Conservation (phyloP, 2,329 filamentous ascomycete species). For the Colletotrichum sp. region DNA sequence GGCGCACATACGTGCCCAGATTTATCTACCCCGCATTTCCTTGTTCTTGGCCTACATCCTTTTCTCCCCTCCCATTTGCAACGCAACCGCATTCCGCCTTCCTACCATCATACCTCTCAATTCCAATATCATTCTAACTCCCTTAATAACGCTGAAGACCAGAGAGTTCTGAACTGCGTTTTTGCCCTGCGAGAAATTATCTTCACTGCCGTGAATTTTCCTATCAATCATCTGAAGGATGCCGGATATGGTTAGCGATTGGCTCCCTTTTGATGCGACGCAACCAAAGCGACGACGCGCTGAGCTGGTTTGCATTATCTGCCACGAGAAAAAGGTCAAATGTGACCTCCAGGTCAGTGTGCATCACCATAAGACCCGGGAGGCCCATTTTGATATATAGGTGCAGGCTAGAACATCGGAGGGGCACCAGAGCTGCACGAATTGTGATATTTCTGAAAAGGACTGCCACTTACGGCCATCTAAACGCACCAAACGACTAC, state of each 20-base stretch:
- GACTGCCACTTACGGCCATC: conserved; percentile 33
- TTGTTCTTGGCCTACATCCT: neutral
- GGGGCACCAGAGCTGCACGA: conserved; percentile 30
- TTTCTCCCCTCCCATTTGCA: neutral
- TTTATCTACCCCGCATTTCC: neutral
- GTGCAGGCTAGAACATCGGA: conserved; percentile 22
- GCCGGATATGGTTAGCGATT: conserved; percentile 33
- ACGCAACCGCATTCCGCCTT: neutral
- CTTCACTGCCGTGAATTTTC: neutral
- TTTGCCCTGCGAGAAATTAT: neutral
- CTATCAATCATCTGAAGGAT: conserved; percentile 19
- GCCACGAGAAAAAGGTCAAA: conserved; percentile 40
- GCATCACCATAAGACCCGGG: neutral
- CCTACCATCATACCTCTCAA: neutral
- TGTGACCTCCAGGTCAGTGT: conserved; percentile 33
- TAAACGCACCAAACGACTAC: conserved; percentile 28
- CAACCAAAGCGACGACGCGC: conserved; percentile 37
- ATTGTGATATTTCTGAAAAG: conserved; percentile 28
- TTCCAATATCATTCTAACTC: neutral
- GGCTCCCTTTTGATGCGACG: conserved; percentile 34
- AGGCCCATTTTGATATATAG: neutral
- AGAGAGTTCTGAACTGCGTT: neutral
- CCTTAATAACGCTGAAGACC: neutral
- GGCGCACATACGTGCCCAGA: neutral
- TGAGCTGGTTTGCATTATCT: conserved; percentile 32